Evolutionary conservation across 192 early-diverging fungal species (phyloP).

Genomic region (Coemansia sp.): DNA sequence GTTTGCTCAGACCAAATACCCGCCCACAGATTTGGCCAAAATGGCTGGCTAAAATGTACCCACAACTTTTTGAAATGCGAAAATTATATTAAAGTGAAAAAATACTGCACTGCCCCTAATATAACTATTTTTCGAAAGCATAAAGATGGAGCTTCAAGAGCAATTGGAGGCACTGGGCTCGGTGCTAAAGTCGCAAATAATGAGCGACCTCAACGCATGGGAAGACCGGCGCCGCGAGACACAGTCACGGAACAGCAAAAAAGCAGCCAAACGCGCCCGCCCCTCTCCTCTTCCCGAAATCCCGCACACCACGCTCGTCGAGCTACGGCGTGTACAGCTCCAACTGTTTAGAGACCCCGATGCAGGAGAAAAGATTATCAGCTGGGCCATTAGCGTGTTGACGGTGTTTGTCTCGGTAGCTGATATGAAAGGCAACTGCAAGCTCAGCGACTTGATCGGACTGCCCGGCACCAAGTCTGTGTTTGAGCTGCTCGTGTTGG

Average conservation of each 20-base stretch:
- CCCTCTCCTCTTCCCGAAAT: constrained; percentile 32
- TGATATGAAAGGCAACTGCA: constrained; percentile 45
- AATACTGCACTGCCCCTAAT: neutral
- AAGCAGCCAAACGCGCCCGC: constrained; percentile 17
- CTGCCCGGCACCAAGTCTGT: constrained; percentile 29
- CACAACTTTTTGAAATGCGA: neutral
- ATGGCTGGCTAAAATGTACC: constrained; percentile 26
- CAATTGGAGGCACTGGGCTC: constrained; percentile 32
- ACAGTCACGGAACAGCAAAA: constrained; percentile 16
- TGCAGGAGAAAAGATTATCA: constrained; percentile 6
- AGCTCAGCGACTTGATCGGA: constrained; percentile 23
- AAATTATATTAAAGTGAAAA: neutral
- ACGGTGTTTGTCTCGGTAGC: constrained; percentile 42
- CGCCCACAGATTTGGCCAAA: constrained; percentile 67
- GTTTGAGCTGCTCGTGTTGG: constrained; percentile 35
- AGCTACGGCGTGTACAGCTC: constrained; percentile 18
- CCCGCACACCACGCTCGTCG: constrained; percentile 22
- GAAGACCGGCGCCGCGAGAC: constrained; percentile 40
- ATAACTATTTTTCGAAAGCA: neutral
- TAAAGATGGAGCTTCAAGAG: constrained; percentile 11
- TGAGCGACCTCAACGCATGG: constrained; percentile 47
- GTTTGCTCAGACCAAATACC: constrained; percentile 89
- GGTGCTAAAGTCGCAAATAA: constrained; percentile 45
- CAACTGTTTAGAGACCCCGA: constrained; percentile 8
- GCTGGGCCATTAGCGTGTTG: constrained; percentile 40